Evolutionary conservation across 768 basidiomycete species (phyloP), one percentile per base, ranked within the genome.

Genomic region (Tulasnella calospora): DNA sequence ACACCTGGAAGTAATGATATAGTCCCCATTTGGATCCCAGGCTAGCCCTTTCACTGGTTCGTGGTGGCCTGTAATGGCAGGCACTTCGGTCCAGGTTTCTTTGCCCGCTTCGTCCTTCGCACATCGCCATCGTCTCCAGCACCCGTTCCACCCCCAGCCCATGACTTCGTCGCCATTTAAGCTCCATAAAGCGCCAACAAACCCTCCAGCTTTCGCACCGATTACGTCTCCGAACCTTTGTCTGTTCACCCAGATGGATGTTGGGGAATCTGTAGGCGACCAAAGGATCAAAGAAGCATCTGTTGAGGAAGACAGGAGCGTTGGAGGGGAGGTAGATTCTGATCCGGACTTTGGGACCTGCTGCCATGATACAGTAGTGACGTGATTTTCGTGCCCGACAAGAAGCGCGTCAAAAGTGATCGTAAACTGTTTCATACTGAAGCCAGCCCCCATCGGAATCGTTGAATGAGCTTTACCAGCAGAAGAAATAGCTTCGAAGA

Each of bases 221-320:
- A 94, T 94, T 74, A 99, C 89, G 80, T 98, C 95, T 35, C 98
- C 98, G 82, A 99, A 99, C 15, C 98, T 90, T 81, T 94, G 92
- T 15, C 88, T 86, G 80, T 93, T 95, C 69, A 95, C 91, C 98
- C 98, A 99, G 38, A 99, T 89, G 1, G 92, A 90, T 2, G 90
- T 86, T 3, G 87, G 85, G 78, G 71, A 82, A 80, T 78, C 85
- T 19, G 85, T 80, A 17, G 89, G 84, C 12, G 87, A 85, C 98
- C 98, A 99, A 74, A 99, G 84, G 79, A 99, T 99, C 36, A 99
- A 83, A 10, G 96, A 98, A 27, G 96, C 97, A 84, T 99, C 98
- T 1, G 94, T 92, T 0, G 98, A 97, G 7, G 95, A 92, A 15
- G 96, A 96, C n/a, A 99, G 87, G 8, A 99, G 88, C 0, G 89